Evolutionary conservation across 176 grass and related monocot genomes (phyloP), one percentile per base, ranked within the genome.

Genomic region (Hyparrhenia diplandra): DNA sequence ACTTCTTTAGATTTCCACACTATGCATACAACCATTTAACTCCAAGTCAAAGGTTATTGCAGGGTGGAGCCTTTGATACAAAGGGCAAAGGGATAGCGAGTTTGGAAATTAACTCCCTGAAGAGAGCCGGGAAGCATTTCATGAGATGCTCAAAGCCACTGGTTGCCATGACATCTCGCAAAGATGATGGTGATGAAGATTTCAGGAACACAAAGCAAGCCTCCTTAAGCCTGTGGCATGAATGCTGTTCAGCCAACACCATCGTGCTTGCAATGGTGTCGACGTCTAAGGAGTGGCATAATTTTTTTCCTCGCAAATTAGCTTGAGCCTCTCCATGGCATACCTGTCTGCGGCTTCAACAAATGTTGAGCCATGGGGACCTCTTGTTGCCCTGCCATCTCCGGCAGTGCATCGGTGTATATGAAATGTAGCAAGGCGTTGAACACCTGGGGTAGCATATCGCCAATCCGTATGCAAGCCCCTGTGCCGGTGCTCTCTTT

Each of bases 361-460:
- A 86, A 46, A 73, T 86, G 52, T 21, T 82, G 77, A 59, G 67
- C 51, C 82, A 82, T 86, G 47, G 31, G 28, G 39, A 37, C 74
- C 31, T 8, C 42, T 27, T 78, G 62, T 24, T 64, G 54, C 13
- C 25, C 32, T 13, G 37, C 20, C 20, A 68, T 39, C 23, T 62
- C 21, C 13, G 73, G 84, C 66, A 90, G 35, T 5, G 43, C n/a
- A 42, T 90, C 88, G 1, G 63, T 85, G 74, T 86, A 90, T 11
- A 90, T 12, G 69, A 79, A 86, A 59, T 67, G 43, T 5, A 86
- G 84, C 58, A 90, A 20, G 29, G n/a, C 5, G 23, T 43, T 16
- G 40, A 71, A 71, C 40, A 45, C 68, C 40, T 28, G 42, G 12
- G 42, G 24, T 20, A 18, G 1, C 69, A 72, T 49, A 10, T 71